Percentiles rank a stretch among this genome's conserved stretches.
These are phyloP conservation scores for Solanum hybrid DNA, from an alignment of 305 asterid genomes.

Conservation along the genomic window DNA sequence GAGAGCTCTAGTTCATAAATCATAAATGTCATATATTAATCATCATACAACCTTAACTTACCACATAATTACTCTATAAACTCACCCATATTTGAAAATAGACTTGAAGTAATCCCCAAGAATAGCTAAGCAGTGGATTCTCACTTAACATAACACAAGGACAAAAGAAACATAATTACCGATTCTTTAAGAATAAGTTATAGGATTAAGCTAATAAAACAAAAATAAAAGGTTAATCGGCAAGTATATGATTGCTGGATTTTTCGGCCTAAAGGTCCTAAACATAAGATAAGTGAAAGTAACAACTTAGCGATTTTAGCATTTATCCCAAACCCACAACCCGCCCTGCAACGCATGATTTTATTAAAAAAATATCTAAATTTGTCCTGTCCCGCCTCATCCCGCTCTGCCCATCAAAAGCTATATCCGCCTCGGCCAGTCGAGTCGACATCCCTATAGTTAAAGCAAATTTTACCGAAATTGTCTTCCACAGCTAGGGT, in stretches of 20 bases:
- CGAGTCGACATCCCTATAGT: background rate
- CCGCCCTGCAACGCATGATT: background rate
- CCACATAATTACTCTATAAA: background rate
- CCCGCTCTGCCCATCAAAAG: background rate
- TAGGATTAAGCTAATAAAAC: background rate
- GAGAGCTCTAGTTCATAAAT: background rate
- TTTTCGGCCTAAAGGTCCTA: background rate
- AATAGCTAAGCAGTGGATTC: background rate
- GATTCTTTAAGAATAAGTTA: background rate
- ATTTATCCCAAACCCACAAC: background rate
- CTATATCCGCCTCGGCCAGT: background rate
- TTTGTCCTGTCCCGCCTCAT: background rate
- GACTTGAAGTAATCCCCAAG: background rate
- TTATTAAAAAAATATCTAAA: background rate
- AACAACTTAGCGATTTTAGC: background rate
- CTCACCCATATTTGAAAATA: background rate
- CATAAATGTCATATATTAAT: background rate
- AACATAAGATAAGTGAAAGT: background rate
- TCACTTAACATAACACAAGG: background rate
- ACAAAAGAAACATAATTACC: background rate
- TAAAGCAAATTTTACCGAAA: background rate
- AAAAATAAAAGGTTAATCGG: background rate
- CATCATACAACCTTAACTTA: background rate
- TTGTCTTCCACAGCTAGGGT: background rate
- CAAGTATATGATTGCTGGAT: background rate